Evolutionary conservation across 1,284 basidiomycete species (phyloP).

Genomic region (Gymnopus androsaceus): DNA sequence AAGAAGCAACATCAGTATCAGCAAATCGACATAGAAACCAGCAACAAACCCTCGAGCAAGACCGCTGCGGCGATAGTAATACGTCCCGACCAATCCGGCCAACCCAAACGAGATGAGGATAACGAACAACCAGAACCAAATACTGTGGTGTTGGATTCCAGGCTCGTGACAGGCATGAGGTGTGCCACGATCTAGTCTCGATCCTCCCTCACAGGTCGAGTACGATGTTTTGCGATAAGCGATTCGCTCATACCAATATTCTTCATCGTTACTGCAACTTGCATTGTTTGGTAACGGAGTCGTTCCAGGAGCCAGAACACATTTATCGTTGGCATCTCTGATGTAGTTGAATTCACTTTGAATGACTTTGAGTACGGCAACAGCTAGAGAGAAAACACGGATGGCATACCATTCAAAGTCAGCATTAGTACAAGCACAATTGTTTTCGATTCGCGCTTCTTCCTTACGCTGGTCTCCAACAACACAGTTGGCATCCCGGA

Average conservation of each 20-base stretch:
- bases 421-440: constrained; percentile 69
- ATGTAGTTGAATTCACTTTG: constrained; percentile 87
- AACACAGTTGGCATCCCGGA: constrained; percentile 79
- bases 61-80: constrained; percentile 75
- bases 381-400: not conserved
- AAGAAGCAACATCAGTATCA: constrained; percentile 11
- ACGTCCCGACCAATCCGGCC: constrained; percentile 74
- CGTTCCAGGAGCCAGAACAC: constrained; percentile 74
- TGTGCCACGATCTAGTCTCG: constrained; percentile 70
- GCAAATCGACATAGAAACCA: constrained; percentile 10
- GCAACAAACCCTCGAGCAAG: constrained; percentile 67
- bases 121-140: constrained; percentile 82
- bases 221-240: constrained; percentile 87
- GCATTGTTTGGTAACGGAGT: constrained; percentile 59
- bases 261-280: constrained; percentile 62
- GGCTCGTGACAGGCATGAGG: constrained; percentile 85
- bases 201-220: constrained; percentile 80
- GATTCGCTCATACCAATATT: constrained; percentile 91
- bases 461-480: constrained; percentile 71
- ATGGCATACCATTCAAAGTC: constrained; percentile 91
- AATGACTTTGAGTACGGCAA: not conserved
- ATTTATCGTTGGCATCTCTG: constrained; percentile 67
- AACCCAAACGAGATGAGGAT: constrained; percentile 74
- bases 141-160: constrained; percentile 69
- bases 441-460: constrained; percentile 56